A percentile compares a stretch with the other conserved stretches of the same genome.
These are phyloP conservation scores for Draba incana DNA, from an alignment of 345 rosid species.

Conservation along the genomic window DNA sequence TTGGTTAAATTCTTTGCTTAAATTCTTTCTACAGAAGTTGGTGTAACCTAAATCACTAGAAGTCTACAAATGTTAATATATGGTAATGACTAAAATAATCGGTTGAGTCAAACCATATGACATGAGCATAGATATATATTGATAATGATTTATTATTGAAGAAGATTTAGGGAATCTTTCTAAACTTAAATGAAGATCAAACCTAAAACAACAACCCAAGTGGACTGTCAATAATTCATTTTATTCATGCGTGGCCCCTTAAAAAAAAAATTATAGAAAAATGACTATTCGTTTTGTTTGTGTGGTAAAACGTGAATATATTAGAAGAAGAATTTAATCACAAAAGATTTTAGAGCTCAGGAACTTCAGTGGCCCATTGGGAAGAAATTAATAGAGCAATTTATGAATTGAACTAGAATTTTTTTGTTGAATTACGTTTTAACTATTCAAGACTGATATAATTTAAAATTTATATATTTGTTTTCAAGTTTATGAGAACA, in stretches of 20 bases:
- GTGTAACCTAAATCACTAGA: constrained; percentile 35
- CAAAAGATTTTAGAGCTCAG: no score
- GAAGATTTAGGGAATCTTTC: constrained; percentile 13
- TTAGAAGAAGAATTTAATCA: no score
- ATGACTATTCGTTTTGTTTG: no score
- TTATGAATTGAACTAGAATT: no score
- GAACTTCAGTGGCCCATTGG: no score
- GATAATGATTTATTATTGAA: not conserved
- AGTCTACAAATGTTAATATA: constrained; percentile 1
- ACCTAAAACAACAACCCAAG: constrained; percentile 22
- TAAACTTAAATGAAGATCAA: constrained; percentile 6
- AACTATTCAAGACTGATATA: not conserved
- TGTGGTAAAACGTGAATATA: no score
- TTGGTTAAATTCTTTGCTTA: not conserved
- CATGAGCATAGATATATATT: not conserved
- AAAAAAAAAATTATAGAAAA: no score
- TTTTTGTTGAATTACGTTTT: no score
- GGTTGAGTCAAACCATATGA: constrained; percentile 33
- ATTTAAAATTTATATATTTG: not conserved
- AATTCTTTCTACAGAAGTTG: not conserved
- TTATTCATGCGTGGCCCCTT: no score
- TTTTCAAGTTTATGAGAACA: not conserved
- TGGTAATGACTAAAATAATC: not conserved
- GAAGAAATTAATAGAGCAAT: no score
- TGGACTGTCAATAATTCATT: not conserved